A percentile compares a stretch with the other conserved stretches of the same genome.
Evolutionary conservation across 768 basidiomycete genomes (phyloP).

Genomic region (Sporobolomyces phaffii): DNA sequence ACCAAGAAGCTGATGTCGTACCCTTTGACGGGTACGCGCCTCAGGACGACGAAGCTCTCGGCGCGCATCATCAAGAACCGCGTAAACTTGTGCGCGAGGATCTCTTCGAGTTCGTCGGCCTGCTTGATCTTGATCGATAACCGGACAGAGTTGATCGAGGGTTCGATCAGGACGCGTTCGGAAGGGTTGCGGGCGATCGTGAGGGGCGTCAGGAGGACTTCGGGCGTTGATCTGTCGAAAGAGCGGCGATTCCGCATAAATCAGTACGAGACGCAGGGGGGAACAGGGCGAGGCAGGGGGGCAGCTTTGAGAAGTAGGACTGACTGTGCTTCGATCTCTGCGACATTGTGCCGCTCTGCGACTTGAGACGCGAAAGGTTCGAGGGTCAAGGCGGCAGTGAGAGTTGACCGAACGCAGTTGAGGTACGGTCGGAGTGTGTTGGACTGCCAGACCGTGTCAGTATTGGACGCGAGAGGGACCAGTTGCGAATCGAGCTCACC

Average conservation of each 20-base stretch:
- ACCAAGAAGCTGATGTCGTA: conserved; percentile 98
- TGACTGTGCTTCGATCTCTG: conserved; percentile 30
- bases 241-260: neutral
- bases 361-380: conserved; percentile 98
- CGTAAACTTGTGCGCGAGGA: conserved; percentile 95
- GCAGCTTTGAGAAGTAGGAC: too few species aligned
- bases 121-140: conserved; percentile 98
- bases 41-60: conserved; percentile 91
- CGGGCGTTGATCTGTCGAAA: conserved; percentile 68
- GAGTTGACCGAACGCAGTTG: conserved; percentile 85
- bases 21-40: conserved; percentile 93
- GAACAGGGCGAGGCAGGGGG: neutral
- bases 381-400: conserved; percentile 93
- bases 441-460: conserved; percentile 55
- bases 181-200: conserved; percentile 95
- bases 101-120: conserved; percentile 96
- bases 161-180: conserved; percentile 93
- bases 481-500: too few species aligned
- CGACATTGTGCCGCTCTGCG: conserved; percentile 39
- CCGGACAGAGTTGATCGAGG: conserved; percentile 93
- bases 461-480: too few species aligned
- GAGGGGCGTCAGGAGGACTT: conserved; percentile 87
- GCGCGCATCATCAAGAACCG: conserved; percentile 99
- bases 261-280: neutral
- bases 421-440: conserved; percentile 94